These are phyloP conservation scores for Biscutella laevigata DNA, from an alignment of 441 rosid species.

Conservation along the genomic window DNA sequence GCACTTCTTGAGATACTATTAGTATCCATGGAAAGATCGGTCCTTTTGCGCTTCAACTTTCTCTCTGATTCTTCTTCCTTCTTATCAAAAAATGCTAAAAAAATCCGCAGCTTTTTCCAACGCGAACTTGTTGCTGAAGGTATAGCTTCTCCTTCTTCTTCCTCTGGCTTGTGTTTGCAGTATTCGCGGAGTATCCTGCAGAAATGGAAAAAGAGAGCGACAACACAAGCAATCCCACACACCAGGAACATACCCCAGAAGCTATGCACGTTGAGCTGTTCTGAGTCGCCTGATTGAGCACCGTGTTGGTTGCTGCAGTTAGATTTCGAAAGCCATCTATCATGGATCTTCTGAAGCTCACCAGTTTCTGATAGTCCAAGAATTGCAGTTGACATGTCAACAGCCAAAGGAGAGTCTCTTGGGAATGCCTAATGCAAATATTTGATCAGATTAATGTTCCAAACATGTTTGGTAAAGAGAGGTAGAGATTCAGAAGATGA, in stretches of 20 bases:
- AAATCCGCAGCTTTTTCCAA: constrained; percentile 32
- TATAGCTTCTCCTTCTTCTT: constrained; percentile 24
- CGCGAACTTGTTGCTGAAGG: constrained; percentile 30
- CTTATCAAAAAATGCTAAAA: constrained; percentile 52
- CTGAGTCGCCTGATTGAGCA: constrained; percentile 33
- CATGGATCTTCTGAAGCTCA: constrained; percentile 71
- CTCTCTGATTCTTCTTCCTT: constrained; percentile 39
- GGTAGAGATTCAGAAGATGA: neutral
- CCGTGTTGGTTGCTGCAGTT: constrained; percentile 32
- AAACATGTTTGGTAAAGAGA: constrained; percentile 6
- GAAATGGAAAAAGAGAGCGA: constrained; percentile 58
- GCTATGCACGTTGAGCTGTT: constrained; percentile 57
- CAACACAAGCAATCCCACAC: constrained; percentile 53
- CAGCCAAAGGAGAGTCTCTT: constrained; percentile 74
- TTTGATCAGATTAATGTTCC: constrained; percentile 1
- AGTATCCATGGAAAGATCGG: constrained; percentile 11
- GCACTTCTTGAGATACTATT: neutral
- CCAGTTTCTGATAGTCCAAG: constrained; percentile 77
- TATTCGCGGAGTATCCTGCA: constrained; percentile 39
- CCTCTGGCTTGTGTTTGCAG: constrained; percentile 29
- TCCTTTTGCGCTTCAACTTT: constrained; percentile 51
- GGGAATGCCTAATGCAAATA: constrained; percentile 57
- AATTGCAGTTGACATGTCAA: constrained; percentile 88
- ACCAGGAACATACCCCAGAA: constrained; percentile 77
- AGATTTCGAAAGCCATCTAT: constrained; percentile 59